Evolutionary conservation across 1,284 basidiomycete species (phyloP).

Genomic region (Rhodotorula sp.): DNA sequence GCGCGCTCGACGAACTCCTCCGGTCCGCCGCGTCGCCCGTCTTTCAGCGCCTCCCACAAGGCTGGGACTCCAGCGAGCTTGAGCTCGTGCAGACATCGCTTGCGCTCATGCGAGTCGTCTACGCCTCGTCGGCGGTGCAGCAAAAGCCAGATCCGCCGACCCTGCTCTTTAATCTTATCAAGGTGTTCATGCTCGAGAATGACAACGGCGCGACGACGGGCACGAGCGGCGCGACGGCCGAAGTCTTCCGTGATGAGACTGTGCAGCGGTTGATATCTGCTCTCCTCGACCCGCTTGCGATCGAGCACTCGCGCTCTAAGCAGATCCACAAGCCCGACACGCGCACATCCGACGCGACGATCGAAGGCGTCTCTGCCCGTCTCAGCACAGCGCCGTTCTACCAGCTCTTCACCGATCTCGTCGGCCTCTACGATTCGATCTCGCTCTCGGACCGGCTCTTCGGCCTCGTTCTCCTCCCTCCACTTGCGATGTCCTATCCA

Average conservation of each 20-base stretch:
- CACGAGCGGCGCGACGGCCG: slow-evolving; percentile 52
- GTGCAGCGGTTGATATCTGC: slow-evolving; percentile 62
- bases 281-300: slow-evolving; percentile 60
- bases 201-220: slow-evolving; percentile 51
- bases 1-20: slow-evolving; percentile 75
- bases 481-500: slow-evolving; percentile 71
- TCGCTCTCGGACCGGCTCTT: slow-evolving; percentile 83
- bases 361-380: slow-evolving; percentile 24
- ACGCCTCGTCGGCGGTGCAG: background rate
- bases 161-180: slow-evolving; percentile 75
- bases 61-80: slow-evolving; percentile 77
- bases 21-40: slow-evolving; percentile 71
- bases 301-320: slow-evolving; percentile 42
- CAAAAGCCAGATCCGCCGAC: slow-evolving; percentile 51
- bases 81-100: slow-evolving; percentile 71
- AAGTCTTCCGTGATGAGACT: slow-evolving; percentile 66
- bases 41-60: slow-evolving; percentile 63
- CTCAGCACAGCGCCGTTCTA: slow-evolving; percentile 59
- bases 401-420: slow-evolving; percentile 89
- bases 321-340: slow-evolving; percentile 4
- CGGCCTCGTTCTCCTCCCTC: slow-evolving; percentile 70
- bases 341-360: background rate
- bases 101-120: slow-evolving; percentile 55
- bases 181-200: slow-evolving; percentile 90
- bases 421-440: slow-evolving; percentile 81